These are phyloP conservation scores for Rhodamnia rubescens DNA, from an alignment of 345 rosid genomes.

Conservation along the genomic window DNA sequence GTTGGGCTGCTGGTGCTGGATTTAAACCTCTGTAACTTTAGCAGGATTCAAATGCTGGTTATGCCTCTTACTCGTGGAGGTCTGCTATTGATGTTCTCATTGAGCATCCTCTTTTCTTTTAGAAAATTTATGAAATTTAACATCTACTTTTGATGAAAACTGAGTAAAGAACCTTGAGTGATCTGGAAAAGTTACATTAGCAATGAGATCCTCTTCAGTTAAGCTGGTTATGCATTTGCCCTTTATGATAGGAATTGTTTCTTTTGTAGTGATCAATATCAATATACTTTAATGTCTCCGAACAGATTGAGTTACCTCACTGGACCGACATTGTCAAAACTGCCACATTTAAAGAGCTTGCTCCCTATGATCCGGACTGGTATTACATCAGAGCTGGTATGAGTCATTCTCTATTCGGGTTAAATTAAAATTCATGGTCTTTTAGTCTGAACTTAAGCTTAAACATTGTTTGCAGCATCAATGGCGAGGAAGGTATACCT, in stretches of 20 bases:
- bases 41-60: not conserved
- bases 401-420: not conserved
- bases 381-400: conserved; percentile 71
- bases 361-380: conserved; percentile 94
- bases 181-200: not conserved
- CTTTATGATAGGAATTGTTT: not conserved
- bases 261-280: not conserved
- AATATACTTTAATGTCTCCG: not conserved
- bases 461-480: conserved; percentile 34
- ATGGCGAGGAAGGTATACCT: conserved; percentile 89
- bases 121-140: not conserved
- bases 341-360: conserved; percentile 69
- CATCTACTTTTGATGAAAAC: not conserved
- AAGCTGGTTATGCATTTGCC: not conserved
- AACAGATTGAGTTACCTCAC: conserved; percentile 74
- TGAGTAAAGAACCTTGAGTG: not conserved
- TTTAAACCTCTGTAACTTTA: not conserved
- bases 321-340: conserved; percentile 94
- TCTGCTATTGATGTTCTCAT: not conserved
- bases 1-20: not conserved
- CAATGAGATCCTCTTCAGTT: not conserved
- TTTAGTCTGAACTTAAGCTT: not conserved
- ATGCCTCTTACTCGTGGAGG: not conserved
- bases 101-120: not conserved
- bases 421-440: not conserved